phyloP scores from a whole-genome alignment of 208 protist species.

The Acanthamoeba castellanii region DNA sequence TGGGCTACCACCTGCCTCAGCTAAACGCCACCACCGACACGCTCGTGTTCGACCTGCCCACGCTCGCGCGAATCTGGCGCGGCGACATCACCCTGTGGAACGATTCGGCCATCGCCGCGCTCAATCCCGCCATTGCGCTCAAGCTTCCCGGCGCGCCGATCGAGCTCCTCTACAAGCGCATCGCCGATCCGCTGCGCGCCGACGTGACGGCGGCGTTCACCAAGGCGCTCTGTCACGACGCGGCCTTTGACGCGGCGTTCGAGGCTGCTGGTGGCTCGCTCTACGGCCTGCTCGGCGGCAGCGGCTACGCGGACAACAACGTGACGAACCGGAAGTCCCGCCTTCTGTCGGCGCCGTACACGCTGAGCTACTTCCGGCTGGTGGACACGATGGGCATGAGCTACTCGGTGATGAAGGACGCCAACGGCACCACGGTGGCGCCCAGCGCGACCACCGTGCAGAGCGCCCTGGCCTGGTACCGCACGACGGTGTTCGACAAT shows the following conservation, averaged over 20 bases:
- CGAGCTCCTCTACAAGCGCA: not conserved
- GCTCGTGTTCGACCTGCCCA: conserved; percentile 15
- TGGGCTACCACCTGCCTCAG: not conserved
- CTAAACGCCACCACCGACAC: not conserved
- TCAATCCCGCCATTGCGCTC: not conserved
- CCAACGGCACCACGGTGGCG: not conserved
- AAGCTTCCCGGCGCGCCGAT: not conserved
- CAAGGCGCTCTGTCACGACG: not conserved
- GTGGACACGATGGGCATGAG: not conserved
- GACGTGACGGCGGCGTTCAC: not conserved
- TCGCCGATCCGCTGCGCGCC: not conserved
- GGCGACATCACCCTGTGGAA: conserved; percentile 33
- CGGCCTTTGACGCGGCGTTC: not conserved
- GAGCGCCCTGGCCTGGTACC: not conserved
- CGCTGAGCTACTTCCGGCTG: not conserved
- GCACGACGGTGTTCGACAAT: not conserved
- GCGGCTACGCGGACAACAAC: not conserved
- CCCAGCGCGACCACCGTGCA: not conserved
- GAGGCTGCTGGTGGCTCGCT: not conserved
- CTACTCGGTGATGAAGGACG: not conserved
- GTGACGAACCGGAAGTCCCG: not conserved
- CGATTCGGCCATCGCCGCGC: not conserved
- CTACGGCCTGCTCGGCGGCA: not conserved
- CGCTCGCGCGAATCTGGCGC: not conserved
- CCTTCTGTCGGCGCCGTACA: not conserved